phyloP scores from a whole-genome alignment of 176 grass and related monocot species.

The Bonia amplexicaulis region DNA sequence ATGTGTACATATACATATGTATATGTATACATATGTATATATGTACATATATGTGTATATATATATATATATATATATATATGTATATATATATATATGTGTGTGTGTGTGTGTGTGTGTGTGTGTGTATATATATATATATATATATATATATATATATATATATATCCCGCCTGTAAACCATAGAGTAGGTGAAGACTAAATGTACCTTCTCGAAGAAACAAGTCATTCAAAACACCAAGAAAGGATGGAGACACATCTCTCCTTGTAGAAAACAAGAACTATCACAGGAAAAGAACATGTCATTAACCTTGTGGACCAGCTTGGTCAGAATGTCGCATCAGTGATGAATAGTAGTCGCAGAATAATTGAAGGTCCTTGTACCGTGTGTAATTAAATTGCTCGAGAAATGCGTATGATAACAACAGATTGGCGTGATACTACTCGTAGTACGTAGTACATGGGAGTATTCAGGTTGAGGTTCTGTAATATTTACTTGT shows the following conservation, averaged over 20 bases:
- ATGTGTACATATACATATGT: too few species aligned
- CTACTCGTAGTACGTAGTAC: neutral
- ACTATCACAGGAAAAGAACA: conserved; percentile 12
- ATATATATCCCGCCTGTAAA: neutral
- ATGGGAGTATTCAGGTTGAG: neutral
- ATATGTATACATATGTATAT: too few species aligned
- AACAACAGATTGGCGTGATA: neutral
- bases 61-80: too few species aligned
- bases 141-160: too few species aligned
- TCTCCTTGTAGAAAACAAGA: conserved; percentile 15
- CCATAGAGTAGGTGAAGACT: conserved; percentile 38
- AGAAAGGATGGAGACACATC: conserved; percentile 14
- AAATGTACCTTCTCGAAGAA: conserved; percentile 40
- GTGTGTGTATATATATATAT: too few species aligned
- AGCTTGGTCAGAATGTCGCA: conserved; percentile 22
- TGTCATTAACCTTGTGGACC: conserved; percentile 27
- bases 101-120: too few species aligned
- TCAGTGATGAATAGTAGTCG: neutral
- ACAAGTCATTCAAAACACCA: conserved; percentile 19
- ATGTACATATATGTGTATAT: too few species aligned
- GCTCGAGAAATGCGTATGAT: neutral
- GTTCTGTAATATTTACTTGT: neutral
- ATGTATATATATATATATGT: too few species aligned
- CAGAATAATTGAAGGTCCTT: conserved; percentile 3
- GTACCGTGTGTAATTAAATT: conserved; percentile 21